Percentiles rank a stretch among this genome's conserved stretches.
Conservation (phyloP, 2,329 filamentous ascomycete species). For the Xylaria sp. region DNA sequence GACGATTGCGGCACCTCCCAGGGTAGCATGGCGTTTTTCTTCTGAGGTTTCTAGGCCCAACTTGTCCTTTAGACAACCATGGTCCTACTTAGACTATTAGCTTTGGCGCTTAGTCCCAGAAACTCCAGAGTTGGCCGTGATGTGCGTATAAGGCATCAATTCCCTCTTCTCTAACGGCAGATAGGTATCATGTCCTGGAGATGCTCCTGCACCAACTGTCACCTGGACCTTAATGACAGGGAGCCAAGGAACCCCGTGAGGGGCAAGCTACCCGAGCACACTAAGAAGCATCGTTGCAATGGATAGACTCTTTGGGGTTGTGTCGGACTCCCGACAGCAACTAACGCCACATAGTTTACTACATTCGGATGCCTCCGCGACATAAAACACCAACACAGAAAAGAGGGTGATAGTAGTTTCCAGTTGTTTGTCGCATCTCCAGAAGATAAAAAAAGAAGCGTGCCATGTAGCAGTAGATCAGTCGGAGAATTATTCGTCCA, state of each 20-base stretch:
- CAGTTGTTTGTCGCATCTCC: conserved; percentile 12
- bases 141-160: neutral
- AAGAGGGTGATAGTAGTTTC: neutral
- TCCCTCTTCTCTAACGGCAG: neutral
- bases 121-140: neutral
- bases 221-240: conserved; percentile 23
- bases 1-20: conserved; percentile 35
- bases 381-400: conserved; percentile 8
- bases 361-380: conserved; percentile 30
- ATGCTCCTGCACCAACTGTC: conserved; percentile 13
- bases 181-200: conserved; percentile 10
- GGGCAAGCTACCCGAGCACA: conserved; percentile 18
- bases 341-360: conserved; percentile 32
- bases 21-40: conserved; percentile 15
- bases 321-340: conserved; percentile 31
- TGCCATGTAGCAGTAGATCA: conserved; percentile 28
- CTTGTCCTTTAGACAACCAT: conserved; percentile 2
- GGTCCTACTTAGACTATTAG: neutral
- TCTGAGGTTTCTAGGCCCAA: conserved; percentile 3
- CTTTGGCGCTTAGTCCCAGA: neutral
- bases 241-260: conserved; percentile 23
- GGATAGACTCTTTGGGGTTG: conserved; percentile 26
- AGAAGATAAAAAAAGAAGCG: conserved; percentile 20
- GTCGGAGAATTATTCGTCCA: conserved; percentile 30
- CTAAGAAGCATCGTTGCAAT: conserved; percentile 31